These are phyloP conservation scores for Cicer arietinum DNA, from an alignment of 306 rosid genomes.

Conservation along the genomic window DNA sequence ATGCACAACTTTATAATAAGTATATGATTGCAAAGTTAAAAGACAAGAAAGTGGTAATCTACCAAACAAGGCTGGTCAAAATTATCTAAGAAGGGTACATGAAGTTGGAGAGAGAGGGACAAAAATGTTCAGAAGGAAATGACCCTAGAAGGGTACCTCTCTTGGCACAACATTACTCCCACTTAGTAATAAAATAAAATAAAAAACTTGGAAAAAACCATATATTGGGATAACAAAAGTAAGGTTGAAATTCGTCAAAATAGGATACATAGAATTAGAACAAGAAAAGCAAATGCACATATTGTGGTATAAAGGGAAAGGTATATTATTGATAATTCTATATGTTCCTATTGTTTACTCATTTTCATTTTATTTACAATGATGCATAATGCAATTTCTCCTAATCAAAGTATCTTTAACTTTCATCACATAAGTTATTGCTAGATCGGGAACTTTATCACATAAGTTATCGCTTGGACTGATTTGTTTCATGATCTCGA, in stretches of 20 bases:
- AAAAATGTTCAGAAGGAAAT: conserved; percentile 45
- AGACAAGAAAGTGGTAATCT: conserved; percentile 14
- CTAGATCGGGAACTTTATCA: background rate
- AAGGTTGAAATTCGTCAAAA: conserved; percentile 56
- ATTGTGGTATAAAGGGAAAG: conserved; percentile 30
- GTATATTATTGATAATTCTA: conserved; percentile 44
- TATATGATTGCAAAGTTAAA: no score
- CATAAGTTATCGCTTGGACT: no score
- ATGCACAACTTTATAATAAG: no score
- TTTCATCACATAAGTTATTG: no score
- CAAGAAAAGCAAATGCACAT: conserved; percentile 14
- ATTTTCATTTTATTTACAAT: conserved; percentile 44
- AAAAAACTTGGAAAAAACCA: background rate
- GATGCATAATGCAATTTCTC: conserved; percentile 37
- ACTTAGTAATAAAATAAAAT: conserved; percentile 19
- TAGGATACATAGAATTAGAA: conserved; percentile 36
- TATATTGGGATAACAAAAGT: conserved; percentile 60
- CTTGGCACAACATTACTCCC: conserved; percentile 29
- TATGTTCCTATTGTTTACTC: conserved; percentile 49
- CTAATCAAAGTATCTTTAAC: conserved; percentile 30
- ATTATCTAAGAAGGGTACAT: conserved; percentile 45
- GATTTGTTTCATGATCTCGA: no score
- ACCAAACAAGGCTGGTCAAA: conserved; percentile 15
- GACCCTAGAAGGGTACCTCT: conserved; percentile 37
- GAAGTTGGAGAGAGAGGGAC: conserved; percentile 47